Evolutionary conservation across 78 protist species (phyloP).

Genomic region (Dictyostelium purpureum): DNA sequence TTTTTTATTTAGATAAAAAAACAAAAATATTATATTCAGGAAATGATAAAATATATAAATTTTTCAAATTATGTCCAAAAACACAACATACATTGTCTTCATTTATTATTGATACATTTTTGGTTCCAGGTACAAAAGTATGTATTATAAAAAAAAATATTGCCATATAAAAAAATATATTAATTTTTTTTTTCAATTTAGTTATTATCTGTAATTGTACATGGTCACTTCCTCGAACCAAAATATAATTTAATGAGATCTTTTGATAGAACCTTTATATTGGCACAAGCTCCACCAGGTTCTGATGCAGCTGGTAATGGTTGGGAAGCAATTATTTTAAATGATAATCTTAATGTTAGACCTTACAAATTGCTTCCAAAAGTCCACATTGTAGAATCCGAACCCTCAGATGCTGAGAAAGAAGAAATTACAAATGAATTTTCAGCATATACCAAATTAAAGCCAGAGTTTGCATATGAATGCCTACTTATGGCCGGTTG

Average conservation of each 20-base stretch:
- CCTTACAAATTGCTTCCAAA: constrained; percentile 43
- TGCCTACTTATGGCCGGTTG: background rate
- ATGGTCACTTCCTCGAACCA: constrained; percentile 54
- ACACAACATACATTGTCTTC: constrained; percentile 33
- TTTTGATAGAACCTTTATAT: constrained; percentile 34
- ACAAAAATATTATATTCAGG: constrained; percentile 21
- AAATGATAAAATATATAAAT: constrained; percentile 20
- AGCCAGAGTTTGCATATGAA: constrained; percentile 31
- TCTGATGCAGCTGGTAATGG: constrained; percentile 63
- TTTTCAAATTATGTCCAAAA: constrained; percentile 29
- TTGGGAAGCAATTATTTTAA: constrained; percentile 71
- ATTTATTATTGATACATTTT: constrained; percentile 36
- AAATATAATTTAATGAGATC: constrained; percentile 21
- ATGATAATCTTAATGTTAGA: constrained; percentile 62
- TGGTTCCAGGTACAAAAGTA: constrained; percentile 56
- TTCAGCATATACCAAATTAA: background rate
- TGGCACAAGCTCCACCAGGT: constrained; percentile 39
- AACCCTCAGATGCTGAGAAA: background rate
- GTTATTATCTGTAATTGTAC: constrained; percentile 31
- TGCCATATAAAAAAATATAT: background rate
- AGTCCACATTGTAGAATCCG: background rate
- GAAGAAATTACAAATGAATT: background rate
- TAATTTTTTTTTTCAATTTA: background rate
- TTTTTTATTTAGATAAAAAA: constrained; percentile 8
- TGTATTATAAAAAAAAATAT: constrained; percentile 12